Evolutionary conservation across 139 green algal genomes (phyloP).

Genomic region (Auxenochlorella pyrenoidosa): DNA sequence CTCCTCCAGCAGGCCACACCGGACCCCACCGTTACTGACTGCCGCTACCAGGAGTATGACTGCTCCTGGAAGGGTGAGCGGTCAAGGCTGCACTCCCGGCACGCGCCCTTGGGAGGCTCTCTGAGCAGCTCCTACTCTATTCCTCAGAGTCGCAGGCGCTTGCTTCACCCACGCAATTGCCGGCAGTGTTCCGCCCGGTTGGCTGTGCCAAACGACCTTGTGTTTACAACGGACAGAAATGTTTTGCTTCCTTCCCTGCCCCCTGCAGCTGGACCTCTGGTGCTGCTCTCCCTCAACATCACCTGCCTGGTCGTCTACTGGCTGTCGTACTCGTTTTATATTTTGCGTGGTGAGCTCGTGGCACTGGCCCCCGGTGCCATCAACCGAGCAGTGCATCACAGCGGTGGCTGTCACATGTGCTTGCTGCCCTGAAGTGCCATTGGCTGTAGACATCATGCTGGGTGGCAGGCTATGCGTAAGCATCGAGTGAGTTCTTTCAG

Average conservation of each 20-base stretch:
- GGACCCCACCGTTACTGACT: background rate
- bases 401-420: background rate
- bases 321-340: background rate
- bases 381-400: background rate
- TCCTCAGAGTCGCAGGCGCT: too few species aligned
- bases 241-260: background rate
- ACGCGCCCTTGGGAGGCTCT: too few species aligned
- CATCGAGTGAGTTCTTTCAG: too few species aligned
- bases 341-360: background rate
- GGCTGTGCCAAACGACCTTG: too few species aligned
- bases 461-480: too few species aligned
- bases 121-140: too few species aligned
- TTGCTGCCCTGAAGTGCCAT: background rate
- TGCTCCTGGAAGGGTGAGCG: background rate
- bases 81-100: too few species aligned
- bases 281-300: constrained; percentile 10
- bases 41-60: constrained; percentile 1
- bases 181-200: too few species aligned
- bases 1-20: too few species aligned
- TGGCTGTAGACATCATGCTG: too few species aligned
- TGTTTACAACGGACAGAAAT: too few species aligned
- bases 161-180: too few species aligned
- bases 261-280: background rate
- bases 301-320: constrained; percentile 17
- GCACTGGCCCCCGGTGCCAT: background rate